These are phyloP conservation scores for Phytopythium helicoides DNA, from an alignment of 352 stramenopile species.

Conservation along the genomic window DNA sequence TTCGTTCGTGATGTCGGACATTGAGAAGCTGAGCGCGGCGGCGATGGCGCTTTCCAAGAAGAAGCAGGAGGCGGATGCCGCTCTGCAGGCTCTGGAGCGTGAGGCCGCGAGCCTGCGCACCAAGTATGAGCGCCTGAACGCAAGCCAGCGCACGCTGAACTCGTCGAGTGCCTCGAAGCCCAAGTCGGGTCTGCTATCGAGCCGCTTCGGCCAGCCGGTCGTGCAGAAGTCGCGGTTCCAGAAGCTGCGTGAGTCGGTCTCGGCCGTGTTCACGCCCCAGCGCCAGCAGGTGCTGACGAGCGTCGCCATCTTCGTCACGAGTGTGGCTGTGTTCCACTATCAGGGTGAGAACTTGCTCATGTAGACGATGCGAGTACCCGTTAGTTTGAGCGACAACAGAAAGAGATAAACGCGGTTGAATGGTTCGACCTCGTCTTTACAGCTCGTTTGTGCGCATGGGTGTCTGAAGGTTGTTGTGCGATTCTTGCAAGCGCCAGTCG, in stretches of 20 bases:
- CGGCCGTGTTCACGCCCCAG: conserved; percentile 65
- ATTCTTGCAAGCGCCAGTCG: too few relatives aligned
- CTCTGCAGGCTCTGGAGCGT: conserved; percentile 60
- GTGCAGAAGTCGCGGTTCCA: conserved; percentile 67
- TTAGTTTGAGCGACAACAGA: background rate
- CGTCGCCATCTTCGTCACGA: conserved; percentile 73
- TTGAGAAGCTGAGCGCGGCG: conserved; percentile 70
- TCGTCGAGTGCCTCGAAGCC: conserved; percentile 56
- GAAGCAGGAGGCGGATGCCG: conserved; percentile 76
- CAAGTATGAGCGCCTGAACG: conserved; percentile 81
- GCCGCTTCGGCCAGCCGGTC: conserved; percentile 42
- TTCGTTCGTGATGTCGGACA: conserved; percentile 69
- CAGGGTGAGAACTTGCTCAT: conserved; percentile 82
- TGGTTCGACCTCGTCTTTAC: too few relatives aligned
- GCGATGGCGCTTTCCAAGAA: conserved; percentile 72
- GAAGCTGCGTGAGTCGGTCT: conserved; percentile 57
- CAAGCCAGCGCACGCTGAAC: conserved; percentile 66
- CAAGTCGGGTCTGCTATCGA: conserved; percentile 51
- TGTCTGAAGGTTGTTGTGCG: too few relatives aligned
- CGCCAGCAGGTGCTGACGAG: conserved; percentile 72
- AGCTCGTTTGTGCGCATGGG: too few relatives aligned
- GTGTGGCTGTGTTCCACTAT: conserved; percentile 74
- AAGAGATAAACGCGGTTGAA: too few relatives aligned
- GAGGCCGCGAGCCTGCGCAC: conserved; percentile 73
- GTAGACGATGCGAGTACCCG: conserved; percentile 15